These are phyloP conservation scores for Myrmaecium sp. DNA, from an alignment of 2,329 filamentous ascomycete species.

Conservation along the genomic window DNA sequence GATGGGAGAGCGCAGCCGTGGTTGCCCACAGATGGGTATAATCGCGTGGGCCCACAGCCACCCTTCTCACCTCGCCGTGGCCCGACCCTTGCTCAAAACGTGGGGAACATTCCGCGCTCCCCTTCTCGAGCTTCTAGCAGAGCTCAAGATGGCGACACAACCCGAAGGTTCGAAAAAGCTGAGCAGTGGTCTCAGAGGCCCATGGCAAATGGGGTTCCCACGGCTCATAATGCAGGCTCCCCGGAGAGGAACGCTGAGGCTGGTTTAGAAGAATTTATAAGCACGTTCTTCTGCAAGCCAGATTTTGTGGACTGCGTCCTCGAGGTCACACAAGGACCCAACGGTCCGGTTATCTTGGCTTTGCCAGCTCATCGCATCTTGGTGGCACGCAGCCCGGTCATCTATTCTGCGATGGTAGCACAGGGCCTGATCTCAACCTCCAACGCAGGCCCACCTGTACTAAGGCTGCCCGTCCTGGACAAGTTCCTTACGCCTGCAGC, in stretches of 20 bases:
- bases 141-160: slow-evolving; percentile 12
- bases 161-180: slow-evolving; percentile 8
- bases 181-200: neutral
- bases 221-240: neutral
- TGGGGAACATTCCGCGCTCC: slow-evolving; percentile 10
- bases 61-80: slow-evolving; percentile 9
- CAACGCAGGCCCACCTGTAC: slow-evolving; percentile 10
- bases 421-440: slow-evolving; percentile 7
- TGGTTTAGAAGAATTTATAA: slow-evolving; percentile 11
- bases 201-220: slow-evolving; percentile 4
- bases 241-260: neutral
- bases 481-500: slow-evolving; percentile 14
- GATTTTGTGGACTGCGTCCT: slow-evolving; percentile 21
- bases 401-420: slow-evolving; percentile 10
- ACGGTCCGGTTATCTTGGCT: slow-evolving; percentile 10
- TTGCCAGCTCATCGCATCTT: slow-evolving; percentile 20
- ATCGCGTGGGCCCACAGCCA: slow-evolving; percentile 9
- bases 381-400: slow-evolving; percentile 17
- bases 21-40: slow-evolving; percentile 5
- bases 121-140: slow-evolving; percentile 18
- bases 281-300: slow-evolving; percentile 16
- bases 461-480: slow-evolving; percentile 13
- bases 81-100: slow-evolving; percentile 6
- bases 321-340: slow-evolving; percentile 14
- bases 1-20: slow-evolving; percentile 5